Conservation (phyloP, 768 basidiomycete genomes). For the Paxillus ammoniavirescens region DNA sequence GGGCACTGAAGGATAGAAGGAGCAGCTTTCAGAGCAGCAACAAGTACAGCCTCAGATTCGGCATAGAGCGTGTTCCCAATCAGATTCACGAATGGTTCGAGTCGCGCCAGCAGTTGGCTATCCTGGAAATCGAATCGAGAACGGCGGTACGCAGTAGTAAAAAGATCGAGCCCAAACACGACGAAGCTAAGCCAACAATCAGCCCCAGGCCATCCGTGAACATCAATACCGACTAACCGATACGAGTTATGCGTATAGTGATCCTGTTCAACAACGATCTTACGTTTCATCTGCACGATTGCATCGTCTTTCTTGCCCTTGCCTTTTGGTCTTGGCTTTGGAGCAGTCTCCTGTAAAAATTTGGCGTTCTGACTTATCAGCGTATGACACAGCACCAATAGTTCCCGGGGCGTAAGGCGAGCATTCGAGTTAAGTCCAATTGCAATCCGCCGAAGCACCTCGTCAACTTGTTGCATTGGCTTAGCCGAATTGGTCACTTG, state of each 20-base stretch:
- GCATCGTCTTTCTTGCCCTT: constrained; percentile 50
- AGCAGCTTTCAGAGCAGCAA: constrained; percentile 73
- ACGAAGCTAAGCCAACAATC: constrained; percentile 59
- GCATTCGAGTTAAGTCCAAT: constrained; percentile 83
- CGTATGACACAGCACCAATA: constrained; percentile 83
- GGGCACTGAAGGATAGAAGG: constrained; percentile 85
- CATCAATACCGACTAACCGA: constrained; percentile 47
- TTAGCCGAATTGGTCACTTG: constrained; percentile 80
- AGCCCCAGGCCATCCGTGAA: neutral
- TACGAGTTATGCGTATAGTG: constrained; percentile 87
- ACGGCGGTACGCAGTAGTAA: constrained; percentile 83
- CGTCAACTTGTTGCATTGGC: constrained; percentile 82
- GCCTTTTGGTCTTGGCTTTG: constrained; percentile 31
- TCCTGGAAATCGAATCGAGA: constrained; percentile 86
- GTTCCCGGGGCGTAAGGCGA: constrained; percentile 62
- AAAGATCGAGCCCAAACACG: constrained; percentile 87
- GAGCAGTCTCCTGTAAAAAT: constrained; percentile 67
- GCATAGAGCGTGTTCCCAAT: constrained; percentile 95
- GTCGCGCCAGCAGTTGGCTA: constrained; percentile 65
- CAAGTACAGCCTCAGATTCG: constrained; percentile 68
- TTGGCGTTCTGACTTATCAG: constrained; percentile 87
- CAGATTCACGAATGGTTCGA: constrained; percentile 82
- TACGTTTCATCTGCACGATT: constrained; percentile 78
- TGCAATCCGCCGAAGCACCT: constrained; percentile 80
- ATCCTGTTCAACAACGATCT: constrained; percentile 50